These are phyloP conservation scores for Elsinoe fawcettii DNA, from an alignment of 2,329 filamentous ascomycete species.

Conservation along the genomic window DNA sequence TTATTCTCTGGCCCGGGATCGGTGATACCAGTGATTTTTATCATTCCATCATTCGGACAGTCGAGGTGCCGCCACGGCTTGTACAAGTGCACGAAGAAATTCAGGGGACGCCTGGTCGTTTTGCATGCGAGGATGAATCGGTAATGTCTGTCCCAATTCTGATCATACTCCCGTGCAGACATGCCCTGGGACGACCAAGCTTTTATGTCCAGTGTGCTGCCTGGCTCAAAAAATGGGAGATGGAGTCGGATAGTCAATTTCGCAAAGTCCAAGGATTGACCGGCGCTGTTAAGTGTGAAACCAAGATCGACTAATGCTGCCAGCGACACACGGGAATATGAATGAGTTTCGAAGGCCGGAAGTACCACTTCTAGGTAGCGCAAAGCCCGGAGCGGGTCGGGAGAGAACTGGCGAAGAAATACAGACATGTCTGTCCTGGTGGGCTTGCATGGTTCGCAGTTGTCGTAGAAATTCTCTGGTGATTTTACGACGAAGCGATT, in stretches of 20 bases:
- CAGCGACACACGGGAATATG: neutral
- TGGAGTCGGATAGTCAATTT: neutral
- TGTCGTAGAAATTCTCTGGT: neutral
- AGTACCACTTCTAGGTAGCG: neutral
- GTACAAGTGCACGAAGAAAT: neutral
- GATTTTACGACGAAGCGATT: neutral
- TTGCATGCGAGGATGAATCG: neutral
- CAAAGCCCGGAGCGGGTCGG: neutral
- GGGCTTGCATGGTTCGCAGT: neutral
- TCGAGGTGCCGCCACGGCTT: neutral
- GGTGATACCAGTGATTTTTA: neutral
- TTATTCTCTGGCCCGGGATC: neutral
- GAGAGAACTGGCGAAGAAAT: neutral
- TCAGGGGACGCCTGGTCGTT: neutral
- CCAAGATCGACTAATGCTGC: neutral
- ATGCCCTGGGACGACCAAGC: neutral
- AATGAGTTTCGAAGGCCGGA: neutral
- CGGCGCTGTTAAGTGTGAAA: neutral
- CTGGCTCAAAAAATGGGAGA: neutral
- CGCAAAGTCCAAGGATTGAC: neutral
- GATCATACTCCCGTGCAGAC: neutral
- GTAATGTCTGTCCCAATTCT: neutral
- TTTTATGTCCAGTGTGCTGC: neutral
- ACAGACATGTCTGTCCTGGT: neutral
- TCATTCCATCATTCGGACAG: neutral